A percentile compares a stretch with the other conserved stretches of the same genome.
These are phyloP conservation scores for Phylloboletellus chloephorus DNA, from an alignment of 1,284 basidiomycete species.

Conservation along the genomic window DNA sequence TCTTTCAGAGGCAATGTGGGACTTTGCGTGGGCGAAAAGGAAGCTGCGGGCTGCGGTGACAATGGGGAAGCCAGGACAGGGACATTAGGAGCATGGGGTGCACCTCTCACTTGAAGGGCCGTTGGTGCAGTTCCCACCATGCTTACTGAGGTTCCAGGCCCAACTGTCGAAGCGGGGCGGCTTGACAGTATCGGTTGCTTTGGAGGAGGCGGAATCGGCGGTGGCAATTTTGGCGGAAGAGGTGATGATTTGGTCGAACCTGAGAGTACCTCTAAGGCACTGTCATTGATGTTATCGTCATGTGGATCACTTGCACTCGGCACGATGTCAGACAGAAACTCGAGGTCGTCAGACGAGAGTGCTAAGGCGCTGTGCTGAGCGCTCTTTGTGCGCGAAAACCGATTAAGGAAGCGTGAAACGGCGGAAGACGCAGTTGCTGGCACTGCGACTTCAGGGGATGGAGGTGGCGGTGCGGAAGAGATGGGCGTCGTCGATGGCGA, in stretches of 20 bases:
- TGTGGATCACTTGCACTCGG: conserved; percentile 47
- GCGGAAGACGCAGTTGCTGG: conserved; percentile 43
- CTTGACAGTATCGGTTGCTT: conserved; percentile 22
- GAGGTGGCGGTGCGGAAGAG: conserved; percentile 9
- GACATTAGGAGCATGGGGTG: conserved; percentile 5
- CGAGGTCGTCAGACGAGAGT: conserved; percentile 65
- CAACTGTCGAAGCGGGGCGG: conserved; percentile 17
- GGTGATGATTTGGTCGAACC: conserved; percentile 40
- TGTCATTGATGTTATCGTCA: conserved; percentile 34
- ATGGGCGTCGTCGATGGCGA: conserved; percentile 23
- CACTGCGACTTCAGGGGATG: conserved; percentile 15
- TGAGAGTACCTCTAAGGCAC: conserved; percentile 35
- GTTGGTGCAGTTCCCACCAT: conserved; percentile 1
- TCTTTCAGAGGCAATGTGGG: conserved; percentile 4
- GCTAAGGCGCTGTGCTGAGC: conserved; percentile 48
- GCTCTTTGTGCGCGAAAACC: conserved; percentile 53
- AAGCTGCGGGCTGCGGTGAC: conserved; percentile 11
- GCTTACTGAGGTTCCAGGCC: conserved; percentile 2
- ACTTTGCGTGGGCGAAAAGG: conserved; percentile 7
- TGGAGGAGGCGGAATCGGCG: conserved; percentile 42
- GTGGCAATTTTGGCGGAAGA: conserved; percentile 44
- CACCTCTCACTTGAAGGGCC: conserved; percentile 1
- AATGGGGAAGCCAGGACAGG: conserved; percentile 17
- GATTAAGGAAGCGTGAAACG: conserved; percentile 65
- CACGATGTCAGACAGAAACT: conserved; percentile 70